Percentiles rank a stretch among this genome's conserved stretches.
These are phyloP conservation scores for Naganishia cerealis DNA, from an alignment of 1,284 basidiomycete genomes.

Conservation along the genomic window DNA sequence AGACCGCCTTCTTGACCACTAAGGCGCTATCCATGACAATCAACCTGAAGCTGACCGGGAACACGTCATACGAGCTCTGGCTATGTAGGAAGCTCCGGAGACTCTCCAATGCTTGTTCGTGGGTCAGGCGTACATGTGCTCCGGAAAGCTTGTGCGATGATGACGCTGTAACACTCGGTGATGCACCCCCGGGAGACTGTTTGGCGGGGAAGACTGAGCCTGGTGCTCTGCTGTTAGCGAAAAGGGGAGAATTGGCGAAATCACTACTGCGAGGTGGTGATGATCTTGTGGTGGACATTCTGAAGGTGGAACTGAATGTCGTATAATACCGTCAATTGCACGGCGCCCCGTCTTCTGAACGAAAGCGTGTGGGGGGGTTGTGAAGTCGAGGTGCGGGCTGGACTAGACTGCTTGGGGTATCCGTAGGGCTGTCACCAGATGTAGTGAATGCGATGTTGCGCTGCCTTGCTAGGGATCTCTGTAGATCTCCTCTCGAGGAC, in stretches of 20 bases:
- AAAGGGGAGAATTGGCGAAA: constrained; percentile 11
- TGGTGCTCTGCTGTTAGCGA: not conserved
- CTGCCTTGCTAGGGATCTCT: not conserved
- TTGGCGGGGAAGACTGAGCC: not conserved
- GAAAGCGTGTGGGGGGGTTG: not conserved
- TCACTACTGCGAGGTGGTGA: constrained; percentile 8
- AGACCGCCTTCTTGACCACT: constrained; percentile 87
- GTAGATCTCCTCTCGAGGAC: not conserved
- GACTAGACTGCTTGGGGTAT: not conserved
- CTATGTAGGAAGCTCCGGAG: constrained; percentile 82
- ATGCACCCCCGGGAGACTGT: not conserved
- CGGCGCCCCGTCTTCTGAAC: not conserved
- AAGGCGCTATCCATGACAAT: constrained; percentile 94
- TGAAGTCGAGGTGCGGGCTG: not conserved
- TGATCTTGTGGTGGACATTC: constrained; percentile 21
- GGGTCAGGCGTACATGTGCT: constrained; percentile 47
- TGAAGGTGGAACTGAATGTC: not conserved
- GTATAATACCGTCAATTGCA: not conserved
- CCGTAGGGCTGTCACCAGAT: not conserved
- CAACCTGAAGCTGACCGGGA: constrained; percentile 91
- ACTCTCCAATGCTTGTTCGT: constrained; percentile 71
- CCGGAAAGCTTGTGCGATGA: constrained; percentile 13
- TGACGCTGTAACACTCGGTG: not conserved
- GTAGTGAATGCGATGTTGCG: not conserved
- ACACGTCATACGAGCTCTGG: constrained; percentile 87